Evolutionary conservation across 2,329 filamentous ascomycete species (phyloP).

Genomic region (Pseudogymnoascus sp.): DNA sequence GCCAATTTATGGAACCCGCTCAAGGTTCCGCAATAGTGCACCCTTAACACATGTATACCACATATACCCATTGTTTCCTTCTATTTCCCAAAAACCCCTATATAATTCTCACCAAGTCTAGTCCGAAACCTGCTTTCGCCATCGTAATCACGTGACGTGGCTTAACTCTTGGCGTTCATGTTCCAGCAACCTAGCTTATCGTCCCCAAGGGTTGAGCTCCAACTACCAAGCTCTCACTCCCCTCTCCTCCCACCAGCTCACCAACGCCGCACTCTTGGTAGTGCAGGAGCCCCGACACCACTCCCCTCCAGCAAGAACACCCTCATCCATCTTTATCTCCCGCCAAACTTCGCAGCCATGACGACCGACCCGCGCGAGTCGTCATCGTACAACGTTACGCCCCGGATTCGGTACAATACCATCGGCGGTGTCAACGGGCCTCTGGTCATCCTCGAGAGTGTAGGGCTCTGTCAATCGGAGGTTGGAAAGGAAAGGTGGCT

Average conservation of each 20-base stretch:
- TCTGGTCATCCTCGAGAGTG: conserved; percentile 95
- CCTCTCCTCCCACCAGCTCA: conserved; percentile 1
- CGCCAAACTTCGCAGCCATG: neutral
- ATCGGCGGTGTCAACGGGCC: conserved; percentile 97
- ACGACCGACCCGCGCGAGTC: conserved; percentile 28
- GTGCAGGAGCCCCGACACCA: conserved; percentile 3
- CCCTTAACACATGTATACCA: neutral
- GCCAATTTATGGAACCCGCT: neutral
- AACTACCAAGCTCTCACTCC: conserved; percentile 4
- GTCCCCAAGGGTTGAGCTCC: conserved; percentile 8
- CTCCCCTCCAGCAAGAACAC: conserved; percentile 3
- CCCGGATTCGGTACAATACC: conserved; percentile 90
- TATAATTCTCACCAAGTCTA: neutral
- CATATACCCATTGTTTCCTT: neutral
- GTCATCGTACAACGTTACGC: conserved; percentile 45
- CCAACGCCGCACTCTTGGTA: conserved; percentile 7
- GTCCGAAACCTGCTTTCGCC: accelerated
- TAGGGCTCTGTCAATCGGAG: conserved; percentile 30
- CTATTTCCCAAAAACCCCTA: neutral
- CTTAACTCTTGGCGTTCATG: conserved; percentile 7
- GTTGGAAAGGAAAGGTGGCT: neutral
- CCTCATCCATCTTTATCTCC: neutral
- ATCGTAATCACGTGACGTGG: neutral
- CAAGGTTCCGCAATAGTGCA: neutral
- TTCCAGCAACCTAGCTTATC: conserved; percentile 8